Percentiles rank a stretch among this genome's conserved stretches.
Evolutionary conservation across 768 basidiomycete species (phyloP).

Genomic region (Suillus cothurnatus): DNA sequence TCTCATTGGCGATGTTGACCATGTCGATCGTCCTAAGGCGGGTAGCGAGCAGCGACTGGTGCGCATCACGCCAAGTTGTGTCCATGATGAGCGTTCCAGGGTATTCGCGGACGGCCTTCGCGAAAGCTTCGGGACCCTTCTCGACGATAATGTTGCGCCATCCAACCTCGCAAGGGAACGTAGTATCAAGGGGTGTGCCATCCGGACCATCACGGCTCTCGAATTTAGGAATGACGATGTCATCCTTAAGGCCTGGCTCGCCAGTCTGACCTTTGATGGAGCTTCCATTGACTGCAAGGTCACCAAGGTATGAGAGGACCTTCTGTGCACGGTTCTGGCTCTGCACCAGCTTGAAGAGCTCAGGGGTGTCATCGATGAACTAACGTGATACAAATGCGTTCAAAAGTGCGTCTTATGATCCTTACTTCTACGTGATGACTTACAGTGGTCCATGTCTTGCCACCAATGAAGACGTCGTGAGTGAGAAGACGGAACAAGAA

Average conservation of each 20-base stretch:
- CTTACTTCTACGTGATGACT: slow-evolving; percentile 24
- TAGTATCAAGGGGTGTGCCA: slow-evolving; percentile 74
- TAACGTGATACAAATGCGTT: slow-evolving; percentile 32
- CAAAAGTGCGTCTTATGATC: not conserved
- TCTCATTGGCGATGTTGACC: slow-evolving; percentile 98
- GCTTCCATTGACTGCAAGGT: slow-evolving; percentile 96
- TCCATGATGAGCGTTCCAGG: slow-evolving; percentile 96
- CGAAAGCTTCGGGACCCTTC: slow-evolving; percentile 96
- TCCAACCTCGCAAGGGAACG: slow-evolving; percentile 81
- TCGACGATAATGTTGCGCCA: slow-evolving; percentile 99
- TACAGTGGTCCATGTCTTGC: slow-evolving; percentile 98
- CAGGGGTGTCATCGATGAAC: slow-evolving; percentile 99
- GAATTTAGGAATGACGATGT: slow-evolving; percentile 82
- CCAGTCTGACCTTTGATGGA: slow-evolving; percentile 96
- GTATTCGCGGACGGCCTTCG: slow-evolving; percentile 96
- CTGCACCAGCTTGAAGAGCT: slow-evolving; percentile 97
- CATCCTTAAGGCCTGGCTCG: slow-evolving; percentile 91
- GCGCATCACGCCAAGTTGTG: slow-evolving; percentile 99
- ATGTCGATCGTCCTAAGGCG: slow-evolving; percentile 96
- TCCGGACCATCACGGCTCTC: slow-evolving; percentile 77
- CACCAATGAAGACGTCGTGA: slow-evolving; percentile 93
- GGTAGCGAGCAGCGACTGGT: slow-evolving; percentile 96
- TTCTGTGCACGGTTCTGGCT: slow-evolving; percentile 99
- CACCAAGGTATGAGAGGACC: slow-evolving; percentile 93
- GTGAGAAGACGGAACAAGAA: slow-evolving; percentile 98